Evolutionary conservation across 768 basidiomycete genomes (phyloP).

Genomic region (Suillus fuscotomentosus): DNA sequence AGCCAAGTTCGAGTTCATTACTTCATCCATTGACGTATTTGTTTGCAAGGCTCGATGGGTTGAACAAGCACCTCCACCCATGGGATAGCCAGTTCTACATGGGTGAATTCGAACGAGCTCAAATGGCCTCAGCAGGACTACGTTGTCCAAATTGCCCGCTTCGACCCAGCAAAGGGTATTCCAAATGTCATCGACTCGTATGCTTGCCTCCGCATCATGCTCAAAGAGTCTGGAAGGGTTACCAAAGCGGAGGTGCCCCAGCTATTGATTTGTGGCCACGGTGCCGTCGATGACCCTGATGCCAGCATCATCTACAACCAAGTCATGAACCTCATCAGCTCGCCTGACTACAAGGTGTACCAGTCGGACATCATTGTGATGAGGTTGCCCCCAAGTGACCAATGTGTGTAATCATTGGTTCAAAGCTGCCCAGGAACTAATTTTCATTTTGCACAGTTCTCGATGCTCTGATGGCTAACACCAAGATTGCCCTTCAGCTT

Average conservation of each 20-base stretch:
- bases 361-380: constrained; percentile 72
- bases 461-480: constrained; percentile 85
- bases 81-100: constrained; percentile 90
- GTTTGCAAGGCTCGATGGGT: constrained; percentile 73
- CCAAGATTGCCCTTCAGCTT: constrained; percentile 87
- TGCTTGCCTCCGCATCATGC: constrained; percentile 71
- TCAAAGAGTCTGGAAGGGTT: constrained; percentile 44
- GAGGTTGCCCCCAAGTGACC: constrained; percentile 80
- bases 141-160: constrained; percentile 89
- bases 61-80: constrained; percentile 83
- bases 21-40: constrained; percentile 5
- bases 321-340: constrained; percentile 58
- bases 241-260: constrained; percentile 60
- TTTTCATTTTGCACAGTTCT: constrained; percentile 49
- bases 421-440: background rate
- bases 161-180: constrained; percentile 87
- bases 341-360: constrained; percentile 50
- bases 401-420: constrained; percentile 48
- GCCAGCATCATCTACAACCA: constrained; percentile 90
- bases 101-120: constrained; percentile 81
- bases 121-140: constrained; percentile 83
- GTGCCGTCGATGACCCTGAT: constrained; percentile 93
- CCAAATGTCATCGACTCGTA: constrained; percentile 88
- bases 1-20: constrained; percentile 11
- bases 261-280: constrained; percentile 84